Evolutionary conservation across 2,329 filamentous ascomycete genomes (phyloP).

Genomic region (Aulographum hederae): DNA sequence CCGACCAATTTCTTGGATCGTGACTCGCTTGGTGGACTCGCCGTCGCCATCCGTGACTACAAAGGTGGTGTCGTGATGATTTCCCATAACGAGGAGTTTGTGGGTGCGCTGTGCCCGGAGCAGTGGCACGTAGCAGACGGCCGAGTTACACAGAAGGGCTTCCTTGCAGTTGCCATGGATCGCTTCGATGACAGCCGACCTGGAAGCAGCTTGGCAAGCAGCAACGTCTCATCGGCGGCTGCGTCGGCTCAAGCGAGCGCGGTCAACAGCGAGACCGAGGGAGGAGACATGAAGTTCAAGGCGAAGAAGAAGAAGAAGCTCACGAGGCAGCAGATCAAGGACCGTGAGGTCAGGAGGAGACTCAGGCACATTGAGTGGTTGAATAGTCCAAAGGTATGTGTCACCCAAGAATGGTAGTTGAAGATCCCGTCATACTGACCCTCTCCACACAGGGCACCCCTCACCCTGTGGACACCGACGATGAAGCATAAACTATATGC

Average conservation of each 20-base stretch:
- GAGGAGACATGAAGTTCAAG: constrained; percentile 72
- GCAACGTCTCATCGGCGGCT: constrained; percentile 16
- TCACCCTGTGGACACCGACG: constrained; percentile 20
- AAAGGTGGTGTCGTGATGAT: constrained; percentile 98
- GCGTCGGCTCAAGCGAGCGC: constrained; percentile 6
- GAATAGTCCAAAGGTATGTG: constrained; percentile 59
- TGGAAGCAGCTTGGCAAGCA: constrained; percentile 28
- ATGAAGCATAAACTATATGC: too few species aligned
- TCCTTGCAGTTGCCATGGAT: constrained; percentile 53
- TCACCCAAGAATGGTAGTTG: constrained; percentile 5
- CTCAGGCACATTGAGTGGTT: constrained; percentile 67
- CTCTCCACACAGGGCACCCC: constrained; percentile 17
- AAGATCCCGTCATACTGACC: constrained; percentile 8
- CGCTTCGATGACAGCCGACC: constrained; percentile 73
- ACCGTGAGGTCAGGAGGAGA: constrained; percentile 70
- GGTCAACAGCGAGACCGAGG: constrained; percentile 46
- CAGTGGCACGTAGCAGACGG: constrained; percentile 91
- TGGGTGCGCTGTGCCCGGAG: constrained; percentile 85
- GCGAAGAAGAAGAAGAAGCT: constrained; percentile 96
- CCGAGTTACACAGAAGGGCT: constrained; percentile 67
- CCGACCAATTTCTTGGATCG: constrained; percentile 98
- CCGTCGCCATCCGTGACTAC: constrained; percentile 96
- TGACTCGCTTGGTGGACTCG: constrained; percentile 87
- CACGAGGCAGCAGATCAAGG: constrained; percentile 92
- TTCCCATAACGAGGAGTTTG: constrained; percentile 98